Evolutionary conservation across 345 rosid species (phyloP), one percentile per base, ranked within the genome.

Genomic region (Aquilaria yunnanensis): DNA sequence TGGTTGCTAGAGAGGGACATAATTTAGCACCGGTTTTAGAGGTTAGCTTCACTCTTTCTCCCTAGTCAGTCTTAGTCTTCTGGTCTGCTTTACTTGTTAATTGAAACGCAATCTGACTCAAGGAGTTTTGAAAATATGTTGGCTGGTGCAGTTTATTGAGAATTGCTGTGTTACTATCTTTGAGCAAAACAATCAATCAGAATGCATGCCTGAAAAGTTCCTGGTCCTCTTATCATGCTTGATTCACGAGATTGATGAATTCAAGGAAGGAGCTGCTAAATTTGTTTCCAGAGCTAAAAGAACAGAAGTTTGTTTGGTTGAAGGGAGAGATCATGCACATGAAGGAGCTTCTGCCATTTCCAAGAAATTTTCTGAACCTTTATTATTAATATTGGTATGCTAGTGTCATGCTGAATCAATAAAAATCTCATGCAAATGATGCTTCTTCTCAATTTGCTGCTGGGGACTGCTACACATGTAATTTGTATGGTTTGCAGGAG

Each of bases 191-290:
- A 77, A 69, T 64, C 73, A 54, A 71, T 59, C 63, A 47, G 68
- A 71, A 60, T 79, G 83, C 70, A 56, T 71, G 56, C 79, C 85
- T 66, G 76, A 72, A 61, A 92, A 89, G 77, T 87, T 83, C 64
- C 78, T 85, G 54, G 74, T 82, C 77, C 82, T 89, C 59, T 56
- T 70, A 30, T 32, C 77, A 60, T 81, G 85, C 81, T 65, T 89
- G 79, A 73, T 85, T 76, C 57, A 51, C 50, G 96, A 92, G 84
- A 81, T 87, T 67, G 79, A 79, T 68, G 75, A 63, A 59, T 67
- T 84, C 81, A 82, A 68, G 77, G 80, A 74, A 59, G 79, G 69
- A 78, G 52, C 52, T 61, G 54, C 65, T 67, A 78, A 79, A 66
- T 58, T 52, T 74, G 76, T 67, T 65, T 57, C 50, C 59, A 68